Evolutionary conservation across 2,329 filamentous ascomycete species (phyloP), one percentile per base, ranked within the genome.

Genomic region (Pestalotiopsis sp.): DNA sequence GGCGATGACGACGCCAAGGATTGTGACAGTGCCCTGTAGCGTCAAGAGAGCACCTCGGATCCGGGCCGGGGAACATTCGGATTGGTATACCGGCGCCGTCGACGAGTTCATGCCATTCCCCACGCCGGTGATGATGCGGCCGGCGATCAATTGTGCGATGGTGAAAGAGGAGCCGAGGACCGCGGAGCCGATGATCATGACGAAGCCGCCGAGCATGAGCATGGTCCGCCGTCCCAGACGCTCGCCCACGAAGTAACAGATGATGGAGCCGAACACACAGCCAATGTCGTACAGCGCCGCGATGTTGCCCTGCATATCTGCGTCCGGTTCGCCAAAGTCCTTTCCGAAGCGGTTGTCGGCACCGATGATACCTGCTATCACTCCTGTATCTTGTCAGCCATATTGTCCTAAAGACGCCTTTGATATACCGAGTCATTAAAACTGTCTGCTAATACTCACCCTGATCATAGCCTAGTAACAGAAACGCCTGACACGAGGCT

Each of bases 31-130:
- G 4, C 82, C 82, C 67, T 83, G 83, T 2, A 86, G 83, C 23
- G 85, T 85, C 56, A 88, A 83, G 27, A 86, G 75, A 64, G 80
- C 79, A 39, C 86, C 86, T 39, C 86, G 81, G 59, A 83, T 82
- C 31, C 80, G 76, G 1, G 83, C 76, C 2, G 74, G 75, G 0
- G 78, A 73, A 67, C 76, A 78, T 49, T 80, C 77, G 2, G 73
- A 74, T 11, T 78, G 77, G 38, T 77, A 81, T 74, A 79, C 74
- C 2, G 83, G 82, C 4, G 82, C 80, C 0, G 82, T 83, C 1
- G 79, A 79, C 0, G 77, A 77, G 67, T 80, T 79, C 27, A 82
- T 75, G 12, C 82, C 77, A 31, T 82, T 81, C 2, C 81, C 81
- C 31, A 85, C 74, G 0, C 83, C 83, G 1, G 83, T 83, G 20